Evolutionary conservation across 108 stramenopile species (phyloP), one percentile per base, ranked within the genome.

Genomic region (Conticribra weissflogii): DNA sequence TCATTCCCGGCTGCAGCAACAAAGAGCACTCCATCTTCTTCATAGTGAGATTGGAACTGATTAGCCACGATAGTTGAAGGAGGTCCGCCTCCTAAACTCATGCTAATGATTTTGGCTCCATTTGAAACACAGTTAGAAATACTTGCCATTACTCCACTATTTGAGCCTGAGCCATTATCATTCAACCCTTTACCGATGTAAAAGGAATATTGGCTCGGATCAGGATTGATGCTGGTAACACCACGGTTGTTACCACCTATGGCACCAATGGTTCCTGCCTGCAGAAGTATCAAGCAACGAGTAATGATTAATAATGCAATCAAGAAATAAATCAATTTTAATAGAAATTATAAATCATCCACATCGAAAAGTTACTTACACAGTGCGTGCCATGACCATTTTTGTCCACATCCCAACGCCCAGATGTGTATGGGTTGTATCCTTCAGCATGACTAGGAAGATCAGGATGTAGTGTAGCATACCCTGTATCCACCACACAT

Each of bases 1-100:
- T 63, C 25, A 68, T 86, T 86, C 0, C 86, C 86, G 24, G 86
- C 68, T 7, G 36, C 36, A 41, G 36, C 36, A 41, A 41, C 12
- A 5, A 41, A 41, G 8, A 41, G 12, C 12, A 41, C 5, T 9
- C 12, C 36, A 41, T 41, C 36, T 9, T 41, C 12, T 41, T 41
- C 36, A 41, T 41, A 41, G 12, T 41, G 12, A 41, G 5, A 12
- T 12, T 41, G 36, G 12, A 41, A 41, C 12, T 9, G 8, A 5
- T 12, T 41, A 5, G 8, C 36, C 12, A 12, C 12, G 5, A 41
- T 41, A 5, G 5, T 12, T 5, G 36, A 41, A 41, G 36, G 36
- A 41, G 36, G 5, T 5, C 8, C 8, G 8, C 5, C 12, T 5
- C 8, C 5, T 12, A 41, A 41, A 5, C 8, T 9, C 36, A 41